phyloP scores from a whole-genome alignment of 2,329 filamentous ascomycete species.

The Apiospora saccharicola region DNA sequence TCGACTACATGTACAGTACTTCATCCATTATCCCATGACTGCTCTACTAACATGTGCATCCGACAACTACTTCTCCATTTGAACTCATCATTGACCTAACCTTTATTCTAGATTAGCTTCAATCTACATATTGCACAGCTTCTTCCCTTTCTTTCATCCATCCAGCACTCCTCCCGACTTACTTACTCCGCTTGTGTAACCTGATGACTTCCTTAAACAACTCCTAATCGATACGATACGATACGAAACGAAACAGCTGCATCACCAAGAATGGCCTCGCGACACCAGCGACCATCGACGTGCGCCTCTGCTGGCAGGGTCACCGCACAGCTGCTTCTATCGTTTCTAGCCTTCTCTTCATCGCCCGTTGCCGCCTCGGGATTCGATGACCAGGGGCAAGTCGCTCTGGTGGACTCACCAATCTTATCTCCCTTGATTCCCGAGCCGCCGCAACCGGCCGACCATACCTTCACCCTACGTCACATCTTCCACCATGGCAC shows the following conservation, averaged over 20 bases:
- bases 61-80: not conserved
- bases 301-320: constrained; percentile 68
- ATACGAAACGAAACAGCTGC: not conserved
- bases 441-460: constrained; percentile 55
- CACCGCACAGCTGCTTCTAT: constrained; percentile 69
- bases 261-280: constrained; percentile 35
- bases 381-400: constrained; percentile 46
- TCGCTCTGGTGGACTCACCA: constrained; percentile 54
- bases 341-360: constrained; percentile 68
- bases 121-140: not conserved
- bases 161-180: not conserved
- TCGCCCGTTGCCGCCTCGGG: constrained; percentile 48
- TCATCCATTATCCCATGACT: not conserved
- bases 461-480: constrained; percentile 72
- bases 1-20: not conserved
- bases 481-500: constrained; percentile 95
- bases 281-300: constrained; percentile 38
- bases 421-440: constrained; percentile 49
- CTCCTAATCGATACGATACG: constrained; percentile 21
- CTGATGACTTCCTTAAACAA: constrained; percentile 9
- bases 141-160: not conserved
- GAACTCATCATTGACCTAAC: constrained; percentile 12
- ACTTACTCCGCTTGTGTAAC: constrained; percentile 16
- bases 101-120: not conserved
- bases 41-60: constrained; percentile 11